Conservation (phyloP, 768 basidiomycete species). For the Termitomyces sp. region DNA sequence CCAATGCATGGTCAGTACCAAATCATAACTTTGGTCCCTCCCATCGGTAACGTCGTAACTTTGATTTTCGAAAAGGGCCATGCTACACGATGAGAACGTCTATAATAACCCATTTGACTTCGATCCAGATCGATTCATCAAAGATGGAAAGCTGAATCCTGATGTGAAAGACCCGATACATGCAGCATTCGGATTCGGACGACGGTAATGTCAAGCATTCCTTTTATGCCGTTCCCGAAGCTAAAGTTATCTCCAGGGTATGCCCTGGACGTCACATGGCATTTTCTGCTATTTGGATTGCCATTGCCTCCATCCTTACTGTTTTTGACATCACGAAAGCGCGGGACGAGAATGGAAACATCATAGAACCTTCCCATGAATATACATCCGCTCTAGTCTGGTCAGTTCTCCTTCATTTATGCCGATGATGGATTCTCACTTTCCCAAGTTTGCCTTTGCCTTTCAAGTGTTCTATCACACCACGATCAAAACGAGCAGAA, state of each 20-base stretch:
- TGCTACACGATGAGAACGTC: constrained; percentile 23
- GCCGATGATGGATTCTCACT: background rate
- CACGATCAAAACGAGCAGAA: constrained; percentile 4
- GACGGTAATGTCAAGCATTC: constrained; percentile 6
- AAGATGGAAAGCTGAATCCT: constrained; percentile 17
- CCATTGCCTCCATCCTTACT: constrained; percentile 23
- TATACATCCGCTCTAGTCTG: constrained; percentile 3
- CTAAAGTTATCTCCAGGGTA: constrained; percentile 2
- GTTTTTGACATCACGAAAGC: constrained; percentile 22
- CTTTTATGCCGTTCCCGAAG: background rate
- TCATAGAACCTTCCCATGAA: constrained; percentile 11
- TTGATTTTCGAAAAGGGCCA: constrained; percentile 23
- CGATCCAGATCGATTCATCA: constrained; percentile 31
- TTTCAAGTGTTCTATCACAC: constrained; percentile 5
- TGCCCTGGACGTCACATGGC: constrained; percentile 32
- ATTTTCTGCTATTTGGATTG: constrained; percentile 24
- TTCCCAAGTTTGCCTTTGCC: background rate
- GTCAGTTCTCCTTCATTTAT: background rate
- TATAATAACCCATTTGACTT: constrained; percentile 28
- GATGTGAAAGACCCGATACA: constrained; percentile 10
- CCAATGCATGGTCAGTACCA: constrained; percentile 23
- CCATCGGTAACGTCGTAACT: too few species aligned
- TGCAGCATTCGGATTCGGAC: constrained; percentile 16
- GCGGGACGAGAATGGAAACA: constrained; percentile 13
- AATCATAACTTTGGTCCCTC: background rate